Evolutionary conservation across 257 asterid genomes (phyloP).

Genomic region (Mitragyna speciosa): DNA sequence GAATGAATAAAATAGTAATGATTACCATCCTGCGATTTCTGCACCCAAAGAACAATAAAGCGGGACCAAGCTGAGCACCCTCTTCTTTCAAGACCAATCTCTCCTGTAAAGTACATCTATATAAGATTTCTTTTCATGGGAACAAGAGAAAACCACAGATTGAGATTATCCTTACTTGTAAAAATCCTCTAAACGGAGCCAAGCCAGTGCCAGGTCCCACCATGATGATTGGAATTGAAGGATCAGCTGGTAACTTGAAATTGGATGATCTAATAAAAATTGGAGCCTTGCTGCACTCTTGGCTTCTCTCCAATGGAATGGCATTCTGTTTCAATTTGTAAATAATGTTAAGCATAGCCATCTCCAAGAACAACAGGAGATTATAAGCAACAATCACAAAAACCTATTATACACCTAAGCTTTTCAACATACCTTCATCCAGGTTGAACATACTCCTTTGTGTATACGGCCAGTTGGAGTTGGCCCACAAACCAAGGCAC

Average conservation of each 20-base stretch:
- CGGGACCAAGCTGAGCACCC: slow-evolving; percentile 69
- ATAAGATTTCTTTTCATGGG: slow-evolving; percentile 11
- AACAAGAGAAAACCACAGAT: slow-evolving; percentile 5
- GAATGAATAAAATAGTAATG: slow-evolving; percentile 6
- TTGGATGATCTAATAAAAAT: slow-evolving; percentile 67
- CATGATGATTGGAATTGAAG: slow-evolving; percentile 65
- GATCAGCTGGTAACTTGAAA: slow-evolving; percentile 67
- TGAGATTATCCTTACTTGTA: slow-evolving; percentile 41
- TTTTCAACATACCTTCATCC: slow-evolving; percentile 68
- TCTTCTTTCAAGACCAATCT: slow-evolving; percentile 55
- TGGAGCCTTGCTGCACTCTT: slow-evolving; percentile 63
- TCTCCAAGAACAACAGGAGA: background rate
- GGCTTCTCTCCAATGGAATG: slow-evolving; percentile 50
- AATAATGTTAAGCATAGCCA: background rate
- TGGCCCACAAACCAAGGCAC: slow-evolving; percentile 66
- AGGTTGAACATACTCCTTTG: slow-evolving; percentile 80
- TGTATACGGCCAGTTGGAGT: slow-evolving; percentile 80
- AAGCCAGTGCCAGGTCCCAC: slow-evolving; percentile 86
- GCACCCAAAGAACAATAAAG: slow-evolving; percentile 67
- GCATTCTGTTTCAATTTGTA: slow-evolving; percentile 46
- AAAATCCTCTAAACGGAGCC: slow-evolving; percentile 84
- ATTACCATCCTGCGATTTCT: slow-evolving; percentile 69
- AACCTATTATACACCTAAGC: background rate
- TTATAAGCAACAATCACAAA: slow-evolving; percentile 6
- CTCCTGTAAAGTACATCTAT: slow-evolving; percentile 48